These are phyloP conservation scores for Lodderomyces metapsilosis DNA, from an alignment of 1,139 yeast species.

Conservation along the genomic window DNA sequence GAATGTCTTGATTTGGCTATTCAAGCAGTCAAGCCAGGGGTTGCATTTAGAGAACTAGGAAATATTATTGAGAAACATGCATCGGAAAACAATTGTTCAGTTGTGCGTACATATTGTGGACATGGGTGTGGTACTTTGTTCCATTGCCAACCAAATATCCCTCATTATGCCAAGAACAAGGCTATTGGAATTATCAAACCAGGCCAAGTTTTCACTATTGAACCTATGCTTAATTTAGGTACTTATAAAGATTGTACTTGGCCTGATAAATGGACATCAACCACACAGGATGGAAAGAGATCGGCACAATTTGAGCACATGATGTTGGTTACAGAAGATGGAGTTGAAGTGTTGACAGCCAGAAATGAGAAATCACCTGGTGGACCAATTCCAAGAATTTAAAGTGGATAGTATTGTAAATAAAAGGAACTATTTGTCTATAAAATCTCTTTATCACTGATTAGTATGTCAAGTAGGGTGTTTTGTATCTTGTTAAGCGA, in stretches of 20 bases:
- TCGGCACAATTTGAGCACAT: conserved; percentile 98
- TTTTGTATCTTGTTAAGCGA: conserved; percentile 26
- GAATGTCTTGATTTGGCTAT: conserved; percentile 87
- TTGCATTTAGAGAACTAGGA: conserved; percentile 84
- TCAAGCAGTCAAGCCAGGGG: conserved; percentile 84
- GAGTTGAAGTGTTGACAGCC: conserved; percentile 88
- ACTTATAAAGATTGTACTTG: conserved; percentile 76
- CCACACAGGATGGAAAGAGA: conserved; percentile 80
- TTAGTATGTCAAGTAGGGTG: conserved; percentile 25
- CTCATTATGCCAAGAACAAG: conserved; percentile 92
- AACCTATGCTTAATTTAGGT: conserved; percentile 97
- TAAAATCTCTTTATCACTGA: conserved; percentile 20
- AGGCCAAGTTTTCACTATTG: conserved; percentile 96
- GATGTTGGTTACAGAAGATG: conserved; percentile 86
- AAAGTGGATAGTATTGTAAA: background rate
- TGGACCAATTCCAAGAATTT: conserved; percentile 68
- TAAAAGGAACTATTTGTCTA: conserved; percentile 3
- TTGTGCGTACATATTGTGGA: conserved; percentile 89
- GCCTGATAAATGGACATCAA: conserved; percentile 99
- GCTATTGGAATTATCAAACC: conserved; percentile 93
- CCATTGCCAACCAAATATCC: conserved; percentile 92
- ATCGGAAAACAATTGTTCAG: conserved; percentile 71
- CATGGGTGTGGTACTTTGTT: conserved; percentile 88
- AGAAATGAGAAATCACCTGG: conserved; percentile 82
- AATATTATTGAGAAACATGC: conserved; percentile 89